A percentile compares a stretch with the other conserved stretches of the same genome.
These are phyloP conservation scores for Leishmania braziliensis DNA, from an alignment of 208 protist species.

Conservation along the genomic window DNA sequence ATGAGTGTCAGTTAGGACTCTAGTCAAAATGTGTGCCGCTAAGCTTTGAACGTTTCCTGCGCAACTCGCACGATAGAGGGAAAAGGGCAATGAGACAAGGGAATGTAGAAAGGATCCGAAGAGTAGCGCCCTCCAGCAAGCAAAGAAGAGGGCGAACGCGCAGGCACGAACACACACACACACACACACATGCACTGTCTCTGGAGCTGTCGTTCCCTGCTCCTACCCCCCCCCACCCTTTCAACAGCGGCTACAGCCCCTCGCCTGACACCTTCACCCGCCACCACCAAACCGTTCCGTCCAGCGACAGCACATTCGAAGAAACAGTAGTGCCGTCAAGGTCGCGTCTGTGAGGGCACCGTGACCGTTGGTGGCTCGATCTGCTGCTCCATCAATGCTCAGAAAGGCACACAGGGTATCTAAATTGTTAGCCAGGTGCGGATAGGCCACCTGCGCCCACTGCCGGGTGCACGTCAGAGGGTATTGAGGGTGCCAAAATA, in stretches of 20 bases:
- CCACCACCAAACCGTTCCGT: constrained; percentile 8
- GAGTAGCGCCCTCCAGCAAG: neutral
- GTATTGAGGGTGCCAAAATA: constrained; percentile 50
- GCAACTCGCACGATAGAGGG: neutral
- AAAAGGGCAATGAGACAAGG: neutral
- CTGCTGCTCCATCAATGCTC: constrained; percentile 28
- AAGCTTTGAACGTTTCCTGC: neutral
- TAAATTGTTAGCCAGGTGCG: constrained; percentile 42
- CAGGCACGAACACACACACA: neutral
- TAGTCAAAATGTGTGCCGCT: neutral
- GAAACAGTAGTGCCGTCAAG: constrained; percentile 60
- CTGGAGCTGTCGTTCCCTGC: neutral
- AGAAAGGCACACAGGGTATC: constrained; percentile 46
- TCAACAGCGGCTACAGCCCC: neutral
- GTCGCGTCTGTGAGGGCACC: constrained; percentile 55
- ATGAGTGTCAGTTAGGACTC: neutral
- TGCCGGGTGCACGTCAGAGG: constrained; percentile 58
- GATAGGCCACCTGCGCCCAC: constrained; percentile 49
- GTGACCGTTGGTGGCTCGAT: constrained; percentile 37
- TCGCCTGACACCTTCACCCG: neutral
- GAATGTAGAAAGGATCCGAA: neutral
- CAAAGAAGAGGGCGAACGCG: neutral
- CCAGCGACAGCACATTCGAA: constrained; percentile 28
- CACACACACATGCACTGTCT: neutral
- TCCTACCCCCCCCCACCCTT: neutral